These are phyloP conservation scores for Fusarium mundagurra DNA, from an alignment of 2,329 filamentous ascomycete genomes.

Conservation along the genomic window DNA sequence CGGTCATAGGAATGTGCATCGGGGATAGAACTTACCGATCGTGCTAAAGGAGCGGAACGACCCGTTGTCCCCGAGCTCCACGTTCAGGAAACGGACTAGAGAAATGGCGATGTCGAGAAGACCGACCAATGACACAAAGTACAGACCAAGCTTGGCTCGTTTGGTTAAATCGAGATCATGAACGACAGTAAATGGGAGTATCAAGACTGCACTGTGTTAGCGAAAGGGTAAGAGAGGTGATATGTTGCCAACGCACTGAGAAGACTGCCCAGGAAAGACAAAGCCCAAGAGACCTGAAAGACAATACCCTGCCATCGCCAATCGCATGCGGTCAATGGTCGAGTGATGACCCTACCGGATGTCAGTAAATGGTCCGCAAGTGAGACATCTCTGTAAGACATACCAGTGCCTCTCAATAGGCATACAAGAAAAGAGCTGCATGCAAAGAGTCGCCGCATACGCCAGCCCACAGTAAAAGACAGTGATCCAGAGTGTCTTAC, in stretches of 20 bases:
- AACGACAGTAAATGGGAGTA: slow-evolving; percentile 22
- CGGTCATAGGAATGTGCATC: no score
- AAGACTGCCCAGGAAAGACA: slow-evolving; percentile 26
- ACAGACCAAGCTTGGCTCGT: slow-evolving; percentile 10
- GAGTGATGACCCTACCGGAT: slow-evolving; percentile 4
- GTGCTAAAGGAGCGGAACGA: slow-evolving; percentile 17
- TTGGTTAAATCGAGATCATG: slow-evolving; percentile 19
- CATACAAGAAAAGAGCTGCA: slow-evolving; percentile 32
- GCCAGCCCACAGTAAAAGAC: slow-evolving; percentile 11
- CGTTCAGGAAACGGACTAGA: slow-evolving; percentile 25
- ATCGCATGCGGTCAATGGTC: slow-evolving; percentile 13
- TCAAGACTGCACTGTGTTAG: slow-evolving; percentile 9
- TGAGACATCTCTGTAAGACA: not conserved
- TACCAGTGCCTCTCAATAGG: slow-evolving; percentile 30
- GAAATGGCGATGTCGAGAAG: slow-evolving; percentile 26
- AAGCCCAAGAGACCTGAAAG: slow-evolving; percentile 26
- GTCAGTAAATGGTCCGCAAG: not conserved
- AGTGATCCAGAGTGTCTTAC: slow-evolving; percentile 11
- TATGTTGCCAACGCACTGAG: not conserved
- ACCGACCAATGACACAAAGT: slow-evolving; percentile 22
- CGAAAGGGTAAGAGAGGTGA: rapidly evolving
- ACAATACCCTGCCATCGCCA: slow-evolving; percentile 16
- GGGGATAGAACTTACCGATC: not conserved
- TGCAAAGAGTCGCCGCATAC: slow-evolving; percentile 4
- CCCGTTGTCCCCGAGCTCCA: slow-evolving; percentile 11